Evolutionary conservation across 495 filamentous ascomycete species (phyloP), one percentile per base, ranked within the genome.

Genomic region (Xylaria scruposa): DNA sequence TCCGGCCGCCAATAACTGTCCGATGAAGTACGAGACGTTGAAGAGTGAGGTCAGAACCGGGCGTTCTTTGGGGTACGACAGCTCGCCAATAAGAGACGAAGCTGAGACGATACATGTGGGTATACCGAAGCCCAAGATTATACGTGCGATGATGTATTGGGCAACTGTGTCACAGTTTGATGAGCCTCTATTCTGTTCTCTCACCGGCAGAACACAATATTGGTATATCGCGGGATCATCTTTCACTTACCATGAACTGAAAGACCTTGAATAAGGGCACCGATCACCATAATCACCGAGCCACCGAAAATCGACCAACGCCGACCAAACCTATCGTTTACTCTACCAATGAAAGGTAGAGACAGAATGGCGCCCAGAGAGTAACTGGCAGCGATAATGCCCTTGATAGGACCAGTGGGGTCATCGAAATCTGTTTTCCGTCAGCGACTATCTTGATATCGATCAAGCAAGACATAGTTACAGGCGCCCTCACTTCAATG

Each of bases 81-180:
- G 81, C 70, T 93, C 91, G 63, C 87, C 90, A 31, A 93, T 86
- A 67, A 92, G 75, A 12, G 85, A 86, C 1, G 89, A 88, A 0
- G 86, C 89, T 8, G 88, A 88, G 38, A 90, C 85, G 74, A 91
- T 90, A 68, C 86, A 89, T 74, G 88, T 89, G 15, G 87, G 86
- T 53, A 90, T 87, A 69, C 89, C 89, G 65, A 90, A 89, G 26
- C 90, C 90, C 49, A 92, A 82, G 60, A 92, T 78, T 19, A 89
- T 82, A 63, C 90, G 85, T n/a, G 90, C 85, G 19, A 91, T 78
- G 65, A 91, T 83, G 72, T 90, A 92, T 88, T 91, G 91, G 70
- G 58, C 82, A 54, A 81, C 83, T 85, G 31, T 24, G 36, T 47
- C 9, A 46, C 15, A 2, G 2, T 40, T 24, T 9, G 68, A 47